Evolutionary conservation across 1,139 yeast genomes (phyloP).

Genomic region (Blastobotrys arbuscula): DNA sequence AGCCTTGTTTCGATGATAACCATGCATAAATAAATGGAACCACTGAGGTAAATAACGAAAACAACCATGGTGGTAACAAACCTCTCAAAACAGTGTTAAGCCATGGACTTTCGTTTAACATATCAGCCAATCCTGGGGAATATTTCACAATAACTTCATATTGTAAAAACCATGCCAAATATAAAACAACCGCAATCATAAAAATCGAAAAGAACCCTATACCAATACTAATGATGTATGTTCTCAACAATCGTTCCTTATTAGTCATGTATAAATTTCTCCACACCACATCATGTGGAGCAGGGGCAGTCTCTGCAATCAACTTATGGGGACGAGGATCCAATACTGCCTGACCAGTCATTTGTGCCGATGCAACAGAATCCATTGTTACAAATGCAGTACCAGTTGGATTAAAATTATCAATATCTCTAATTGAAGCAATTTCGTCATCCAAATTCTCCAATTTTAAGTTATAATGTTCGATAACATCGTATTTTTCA

Average conservation of each 20-base stretch:
- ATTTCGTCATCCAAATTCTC: slow-evolving; percentile 56
- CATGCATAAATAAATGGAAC: slow-evolving; percentile 74
- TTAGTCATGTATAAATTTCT: slow-evolving; percentile 60
- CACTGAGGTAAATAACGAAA: slow-evolving; percentile 64
- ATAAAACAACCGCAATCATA: slow-evolving; percentile 68
- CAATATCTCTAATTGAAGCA: slow-evolving; percentile 41
- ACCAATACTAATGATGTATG: slow-evolving; percentile 55
- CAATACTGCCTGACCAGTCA: slow-evolving; percentile 82
- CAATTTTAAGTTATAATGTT: slow-evolving; percentile 51
- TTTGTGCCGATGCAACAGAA: slow-evolving; percentile 79
- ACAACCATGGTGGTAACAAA: slow-evolving; percentile 67
- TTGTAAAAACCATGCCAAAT: slow-evolving; percentile 65
- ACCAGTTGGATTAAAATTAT: slow-evolving; percentile 38
- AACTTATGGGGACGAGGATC: slow-evolving; percentile 73
- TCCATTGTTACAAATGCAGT: slow-evolving; percentile 81
- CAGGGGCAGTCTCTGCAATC: slow-evolving; percentile 74
- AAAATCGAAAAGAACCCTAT: slow-evolving; percentile 61
- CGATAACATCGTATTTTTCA: slow-evolving; percentile 56
- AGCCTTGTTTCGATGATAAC: slow-evolving; percentile 67
- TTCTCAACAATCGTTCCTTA: slow-evolving; percentile 50
- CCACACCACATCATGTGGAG: slow-evolving; percentile 86
- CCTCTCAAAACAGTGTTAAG: slow-evolving; percentile 68
- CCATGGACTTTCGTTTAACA: slow-evolving; percentile 51
- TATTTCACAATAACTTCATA: slow-evolving; percentile 60
- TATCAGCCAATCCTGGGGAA: slow-evolving; percentile 68